Percentiles rank a stretch among this genome's conserved stretches.
Conservation (phyloP, 2,329 filamentous ascomycete genomes). For the Colletotrichum ledebouriae region DNA sequence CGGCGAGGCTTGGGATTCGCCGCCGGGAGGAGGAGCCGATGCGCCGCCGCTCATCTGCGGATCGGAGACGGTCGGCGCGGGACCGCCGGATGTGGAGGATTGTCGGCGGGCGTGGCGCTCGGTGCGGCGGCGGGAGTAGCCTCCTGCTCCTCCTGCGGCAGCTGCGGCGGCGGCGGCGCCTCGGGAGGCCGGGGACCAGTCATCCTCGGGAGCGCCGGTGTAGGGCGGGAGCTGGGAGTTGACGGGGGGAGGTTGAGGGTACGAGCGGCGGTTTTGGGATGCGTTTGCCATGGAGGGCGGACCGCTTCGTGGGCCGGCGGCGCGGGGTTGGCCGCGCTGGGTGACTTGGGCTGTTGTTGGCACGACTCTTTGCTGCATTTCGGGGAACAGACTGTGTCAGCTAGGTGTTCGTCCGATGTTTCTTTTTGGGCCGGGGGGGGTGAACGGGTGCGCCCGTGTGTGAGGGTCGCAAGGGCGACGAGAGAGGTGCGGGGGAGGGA, state of each 20-base stretch:
- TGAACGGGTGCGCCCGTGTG: neutral
- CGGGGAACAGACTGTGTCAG: conserved; percentile 16
- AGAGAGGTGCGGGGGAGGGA: neutral
- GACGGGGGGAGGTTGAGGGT: conserved; percentile 33
- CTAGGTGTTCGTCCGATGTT: conserved; percentile 9
- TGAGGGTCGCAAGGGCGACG: no score
- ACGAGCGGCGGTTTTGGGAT: conserved; percentile 34
- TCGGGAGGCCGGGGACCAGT: conserved; percentile 31
- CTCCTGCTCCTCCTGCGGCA: neutral
- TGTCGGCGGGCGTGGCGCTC: conserved; percentile 41
- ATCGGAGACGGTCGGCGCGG: conserved; percentile 1
- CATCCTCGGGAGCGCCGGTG: conserved; percentile 27
- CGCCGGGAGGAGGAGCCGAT: conserved; percentile 1
- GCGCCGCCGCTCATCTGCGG: conserved; percentile 30
- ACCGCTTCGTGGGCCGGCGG: conserved; percentile 33
- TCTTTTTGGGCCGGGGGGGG: no score
- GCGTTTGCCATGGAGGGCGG: conserved; percentile 39
- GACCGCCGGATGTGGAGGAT: conserved; percentile 31
- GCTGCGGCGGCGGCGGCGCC: conserved; percentile 8
- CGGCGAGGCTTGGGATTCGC: neutral
- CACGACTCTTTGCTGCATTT: conserved; percentile 38
- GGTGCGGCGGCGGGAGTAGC: conserved; percentile 39
- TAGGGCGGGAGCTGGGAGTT: conserved; percentile 38
- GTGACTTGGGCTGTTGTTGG: conserved; percentile 21
- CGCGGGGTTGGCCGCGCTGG: conserved; percentile 29